These are phyloP conservation scores for Zalerion maritima DNA, from an alignment of 495 filamentous ascomycete genomes.

Conservation along the genomic window DNA sequence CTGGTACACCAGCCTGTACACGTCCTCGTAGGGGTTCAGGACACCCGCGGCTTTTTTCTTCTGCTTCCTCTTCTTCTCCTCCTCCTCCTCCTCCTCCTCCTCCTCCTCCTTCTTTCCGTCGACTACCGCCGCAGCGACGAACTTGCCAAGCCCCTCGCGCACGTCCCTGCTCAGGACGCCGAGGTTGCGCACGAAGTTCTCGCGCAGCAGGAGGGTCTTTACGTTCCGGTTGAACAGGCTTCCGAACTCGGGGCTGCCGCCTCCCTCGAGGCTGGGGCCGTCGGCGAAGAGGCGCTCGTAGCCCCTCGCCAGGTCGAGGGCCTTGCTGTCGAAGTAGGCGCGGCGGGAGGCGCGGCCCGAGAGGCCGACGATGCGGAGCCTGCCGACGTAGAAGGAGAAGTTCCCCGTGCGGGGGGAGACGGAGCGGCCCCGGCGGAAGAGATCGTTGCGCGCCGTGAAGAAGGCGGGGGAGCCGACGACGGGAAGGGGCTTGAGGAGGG, in stretches of 20 bases:
- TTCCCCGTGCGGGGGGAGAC: conserved; percentile 12
- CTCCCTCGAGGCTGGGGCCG: conserved; percentile 6
- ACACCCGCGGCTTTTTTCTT: too few relatives aligned
- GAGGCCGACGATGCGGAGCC: conserved; percentile 17
- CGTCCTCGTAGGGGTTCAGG: conserved; percentile 16
- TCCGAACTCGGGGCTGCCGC: neutral
- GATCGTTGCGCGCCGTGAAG: conserved; percentile 5
- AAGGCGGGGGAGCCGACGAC: conserved; percentile 3
- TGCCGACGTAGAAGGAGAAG: conserved; percentile 23
- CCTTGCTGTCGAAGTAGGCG: conserved; percentile 17
- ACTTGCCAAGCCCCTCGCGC: conserved; percentile 10
- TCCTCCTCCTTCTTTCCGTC: too few relatives aligned
- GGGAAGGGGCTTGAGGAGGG: too few relatives aligned
- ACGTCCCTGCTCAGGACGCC: conserved; percentile 18
- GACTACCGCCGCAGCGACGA: conserved; percentile 12
- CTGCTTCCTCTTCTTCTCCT: too few relatives aligned
- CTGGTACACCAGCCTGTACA: conserved; percentile 18
- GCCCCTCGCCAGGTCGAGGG: conserved; percentile 16
- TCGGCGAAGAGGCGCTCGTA: conserved; percentile 16
- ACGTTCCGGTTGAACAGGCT: conserved; percentile 7
- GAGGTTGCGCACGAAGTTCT: too few relatives aligned
- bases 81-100: too few relatives aligned
- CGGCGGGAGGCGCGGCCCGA: conserved; percentile 13
- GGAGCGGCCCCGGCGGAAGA: conserved; percentile 1
- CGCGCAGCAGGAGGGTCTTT: too few relatives aligned